Evolutionary conservation across 441 rosid genomes (phyloP).

Genomic region (Metrosideros polymorpha): DNA sequence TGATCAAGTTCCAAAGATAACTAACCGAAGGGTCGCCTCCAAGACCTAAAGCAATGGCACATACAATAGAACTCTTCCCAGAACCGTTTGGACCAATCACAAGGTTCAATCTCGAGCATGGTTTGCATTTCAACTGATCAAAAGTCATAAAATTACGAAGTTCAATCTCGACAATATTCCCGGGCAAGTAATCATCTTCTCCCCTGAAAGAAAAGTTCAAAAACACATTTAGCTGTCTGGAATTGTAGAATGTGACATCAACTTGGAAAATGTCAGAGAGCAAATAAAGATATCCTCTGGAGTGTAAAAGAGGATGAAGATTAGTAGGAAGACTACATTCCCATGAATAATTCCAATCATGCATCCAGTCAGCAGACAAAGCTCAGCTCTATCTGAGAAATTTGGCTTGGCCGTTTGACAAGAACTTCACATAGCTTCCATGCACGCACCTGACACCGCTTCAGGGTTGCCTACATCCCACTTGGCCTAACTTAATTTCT

Average conservation of each 20-base stretch:
- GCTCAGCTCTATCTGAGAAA: neutral
- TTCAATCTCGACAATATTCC: conserved; percentile 81
- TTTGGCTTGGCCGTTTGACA: neutral
- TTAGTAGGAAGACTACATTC: neutral
- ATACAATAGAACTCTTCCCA: conserved; percentile 94
- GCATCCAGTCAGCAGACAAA: neutral
- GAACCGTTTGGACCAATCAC: conserved; percentile 97
- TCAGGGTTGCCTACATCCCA: neutral
- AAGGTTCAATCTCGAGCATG: conserved; percentile 82
- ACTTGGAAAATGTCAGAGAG: neutral
- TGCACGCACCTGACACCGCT: neutral
- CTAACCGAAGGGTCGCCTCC: conserved; percentile 93
- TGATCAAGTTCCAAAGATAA: neutral
- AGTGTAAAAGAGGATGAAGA: neutral
- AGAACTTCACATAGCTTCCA: neutral
- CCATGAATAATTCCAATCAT: neutral
- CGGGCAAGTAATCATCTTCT: conserved; percentile 81
- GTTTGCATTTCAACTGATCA: conserved; percentile 67
- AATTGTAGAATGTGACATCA: neutral
- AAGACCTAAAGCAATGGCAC: conserved; percentile 93
- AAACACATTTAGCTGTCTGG: neutral
- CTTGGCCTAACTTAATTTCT: neutral
- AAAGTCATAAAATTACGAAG: conserved; percentile 90
- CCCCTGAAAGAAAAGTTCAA: conserved; percentile 39
- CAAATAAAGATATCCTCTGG: neutral